A percentile compares a stretch with the other conserved stretches of the same genome.
These are phyloP conservation scores for Farysia itapuensis DNA, from an alignment of 1,284 basidiomycete species.

Conservation along the genomic window DNA sequence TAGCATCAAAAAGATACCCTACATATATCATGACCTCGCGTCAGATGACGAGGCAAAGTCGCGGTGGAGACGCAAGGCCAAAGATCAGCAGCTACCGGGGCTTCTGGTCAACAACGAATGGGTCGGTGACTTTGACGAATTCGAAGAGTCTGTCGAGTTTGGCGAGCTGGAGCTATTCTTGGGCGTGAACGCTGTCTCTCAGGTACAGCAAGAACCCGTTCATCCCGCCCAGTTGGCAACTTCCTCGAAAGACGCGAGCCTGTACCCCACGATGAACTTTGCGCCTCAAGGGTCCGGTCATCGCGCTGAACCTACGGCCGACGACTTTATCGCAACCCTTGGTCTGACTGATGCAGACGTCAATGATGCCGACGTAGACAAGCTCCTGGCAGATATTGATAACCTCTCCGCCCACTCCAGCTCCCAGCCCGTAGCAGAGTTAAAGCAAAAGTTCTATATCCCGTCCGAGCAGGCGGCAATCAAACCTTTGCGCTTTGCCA, in stretches of 20 bases:
- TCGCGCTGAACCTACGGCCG: slow-evolving; percentile 39
- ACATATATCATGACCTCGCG: slow-evolving; percentile 55
- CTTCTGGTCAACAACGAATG: slow-evolving; percentile 59
- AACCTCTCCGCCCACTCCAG: slow-evolving; percentile 6
- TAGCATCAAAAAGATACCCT: slow-evolving; percentile 54
- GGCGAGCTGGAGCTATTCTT: slow-evolving; percentile 56
- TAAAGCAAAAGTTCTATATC: slow-evolving; percentile 21
- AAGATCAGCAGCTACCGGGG: slow-evolving; percentile 52
- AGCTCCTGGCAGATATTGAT: slow-evolving; percentile 22
- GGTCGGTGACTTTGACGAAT: slow-evolving; percentile 57
- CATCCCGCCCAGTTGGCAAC: slow-evolving; percentile 33
- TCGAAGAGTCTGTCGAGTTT: slow-evolving; percentile 58
- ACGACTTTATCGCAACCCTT: slow-evolving; percentile 47
- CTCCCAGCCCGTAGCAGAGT: background rate
- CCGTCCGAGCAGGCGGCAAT: slow-evolving; percentile 38
- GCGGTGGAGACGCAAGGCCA: slow-evolving; percentile 56
- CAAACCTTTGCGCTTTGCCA: slow-evolving; percentile 48
- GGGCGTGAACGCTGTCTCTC: slow-evolving; percentile 12
- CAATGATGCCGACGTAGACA: slow-evolving; percentile 44
- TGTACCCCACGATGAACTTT: slow-evolving; percentile 29
- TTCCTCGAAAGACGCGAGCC: slow-evolving; percentile 36
- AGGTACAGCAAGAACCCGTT: slow-evolving; percentile 1
- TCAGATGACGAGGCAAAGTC: slow-evolving; percentile 56
- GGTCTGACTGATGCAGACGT: slow-evolving; percentile 44
- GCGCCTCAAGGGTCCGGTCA: slow-evolving; percentile 41